phyloP scores from a whole-genome alignment of 148 eudicot genomes.

The Persicaria maculosa region DNA sequence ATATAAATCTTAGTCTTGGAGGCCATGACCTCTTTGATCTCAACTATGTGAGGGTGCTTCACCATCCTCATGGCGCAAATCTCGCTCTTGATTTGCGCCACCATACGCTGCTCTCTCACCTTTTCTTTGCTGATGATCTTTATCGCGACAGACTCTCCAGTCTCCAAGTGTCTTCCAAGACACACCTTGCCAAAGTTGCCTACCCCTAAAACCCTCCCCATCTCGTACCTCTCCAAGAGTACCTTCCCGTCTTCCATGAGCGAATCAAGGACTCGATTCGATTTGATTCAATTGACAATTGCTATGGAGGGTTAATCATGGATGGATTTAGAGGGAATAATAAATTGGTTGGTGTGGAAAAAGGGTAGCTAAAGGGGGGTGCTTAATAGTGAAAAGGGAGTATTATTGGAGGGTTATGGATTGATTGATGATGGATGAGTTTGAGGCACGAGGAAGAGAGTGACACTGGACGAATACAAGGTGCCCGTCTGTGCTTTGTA shows the following conservation, averaged over 20 bases:
- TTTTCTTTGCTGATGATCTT: slow-evolving; percentile 40
- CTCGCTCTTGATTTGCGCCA: slow-evolving; percentile 43
- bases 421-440: background rate
- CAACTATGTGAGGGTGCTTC: slow-evolving; percentile 46
- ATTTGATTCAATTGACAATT: too few relatives aligned
- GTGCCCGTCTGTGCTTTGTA: background rate
- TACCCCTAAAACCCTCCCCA: slow-evolving; percentile 36
- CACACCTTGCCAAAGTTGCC: slow-evolving; percentile 56
- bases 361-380: background rate
- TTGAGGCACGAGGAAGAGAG: too few relatives aligned
- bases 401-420: background rate
- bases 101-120: slow-evolving; percentile 37
- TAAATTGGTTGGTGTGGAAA: too few relatives aligned
- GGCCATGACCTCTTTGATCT: slow-evolving; percentile 63
- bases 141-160: slow-evolving; percentile 42
- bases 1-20: slow-evolving; percentile 39
- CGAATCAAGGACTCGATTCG: too few relatives aligned
- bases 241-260: slow-evolving; percentile 25
- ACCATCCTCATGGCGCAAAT: slow-evolving; percentile 39
- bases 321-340: too few relatives aligned
- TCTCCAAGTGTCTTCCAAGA: slow-evolving; percentile 17
- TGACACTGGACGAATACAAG: background rate
- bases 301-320: too few relatives aligned
- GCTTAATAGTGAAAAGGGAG: background rate
- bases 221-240: slow-evolving; percentile 36